Base-by-base conservation (phyloP, 163 green algal species). In the Prototheca wickerhamii region DNA sequence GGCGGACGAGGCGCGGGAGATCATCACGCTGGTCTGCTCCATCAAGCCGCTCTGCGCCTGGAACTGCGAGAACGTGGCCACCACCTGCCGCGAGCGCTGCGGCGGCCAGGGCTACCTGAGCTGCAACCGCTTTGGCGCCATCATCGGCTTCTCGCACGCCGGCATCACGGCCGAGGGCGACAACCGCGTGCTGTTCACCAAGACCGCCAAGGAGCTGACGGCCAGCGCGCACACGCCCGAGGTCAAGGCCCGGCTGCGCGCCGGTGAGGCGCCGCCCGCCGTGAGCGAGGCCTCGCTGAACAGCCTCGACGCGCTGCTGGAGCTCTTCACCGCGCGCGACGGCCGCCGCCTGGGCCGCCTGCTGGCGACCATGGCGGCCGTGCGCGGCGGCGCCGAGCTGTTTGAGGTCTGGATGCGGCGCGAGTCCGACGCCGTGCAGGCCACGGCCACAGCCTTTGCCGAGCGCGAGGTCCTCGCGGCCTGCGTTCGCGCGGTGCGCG, bases 371-470 rank as follows among this genome's bases (percentile, higher is more conserved):
- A 86, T 92, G 81, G 34, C 61, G 25, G 64, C 56, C 4, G 65
- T 62, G 59, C n/a, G 2, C 50, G 40, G 44, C 32, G 21, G 30
- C 28, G 46, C 60, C 29, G 57, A 68, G 58, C 17, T 76, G 10
- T 96, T 93, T 65, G 89, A 95, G 44, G 61, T 76, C 20, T 96
- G 89, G 89, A 96, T 96, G 89, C 86, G 86, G 76, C 70, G 70
- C 49, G 65, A 93, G 70, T 86, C 69, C 52, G 89, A 95, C 77
- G 60, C 86, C 35, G 89, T 96, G 68, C 84, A 91, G 77, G 77
- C 68, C 15, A 71, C 76, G 0, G 84, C 80, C 6, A 29, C 49
- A n/a, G 83, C 85, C 2, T 94, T 80, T 62, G 85, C 75, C 12
- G 46, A 54, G 46, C 46, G 46, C 12, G 46, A 54, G 46, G 23